Evolutionary conservation across 306 rosid genomes (phyloP).

Genomic region (Coriaria nepalensis): DNA sequence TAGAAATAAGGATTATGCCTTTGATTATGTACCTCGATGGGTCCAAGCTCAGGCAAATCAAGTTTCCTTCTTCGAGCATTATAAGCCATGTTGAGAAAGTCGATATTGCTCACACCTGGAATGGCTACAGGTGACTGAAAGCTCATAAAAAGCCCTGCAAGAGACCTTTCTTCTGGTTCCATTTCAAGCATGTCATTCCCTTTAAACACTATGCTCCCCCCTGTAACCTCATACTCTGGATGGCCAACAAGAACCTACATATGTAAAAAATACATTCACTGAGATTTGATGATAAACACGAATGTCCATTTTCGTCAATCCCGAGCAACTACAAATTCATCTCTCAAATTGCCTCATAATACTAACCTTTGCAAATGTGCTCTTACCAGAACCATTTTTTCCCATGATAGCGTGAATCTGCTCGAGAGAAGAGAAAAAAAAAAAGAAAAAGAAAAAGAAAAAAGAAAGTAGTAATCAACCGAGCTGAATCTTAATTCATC

Average conservation of each 20-base stretch:
- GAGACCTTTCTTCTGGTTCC: conserved; percentile 80
- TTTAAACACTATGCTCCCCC: conserved; percentile 65
- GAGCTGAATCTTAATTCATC: no score
- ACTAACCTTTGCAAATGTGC: conserved; percentile 80
- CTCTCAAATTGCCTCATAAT: neutral
- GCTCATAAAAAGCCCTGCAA: conserved; percentile 88
- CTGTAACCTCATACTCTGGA: conserved; percentile 84
- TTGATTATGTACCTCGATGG: conserved; percentile 46
- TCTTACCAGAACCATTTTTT: conserved; percentile 88
- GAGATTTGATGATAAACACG: neutral
- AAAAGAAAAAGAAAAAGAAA: neutral
- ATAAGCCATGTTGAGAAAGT: conserved; percentile 84
- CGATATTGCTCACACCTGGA: conserved; percentile 81
- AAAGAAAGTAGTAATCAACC: neutral
- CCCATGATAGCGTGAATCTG: conserved; percentile 94
- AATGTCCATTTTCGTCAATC: no score
- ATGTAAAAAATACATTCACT: neutral
- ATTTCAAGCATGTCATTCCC: conserved; percentile 69
- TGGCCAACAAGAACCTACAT: conserved; percentile 78
- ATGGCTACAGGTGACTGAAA: conserved; percentile 85
- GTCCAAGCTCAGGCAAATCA: conserved; percentile 73
- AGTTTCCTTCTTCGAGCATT: conserved; percentile 71
- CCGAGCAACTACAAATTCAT: no score
- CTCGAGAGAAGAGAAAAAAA: conserved; percentile 4
- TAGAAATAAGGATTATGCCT: neutral